Evolutionary conservation across 768 basidiomycete genomes (phyloP), one percentile per base, ranked within the genome.

Genomic region (Mycena olivaceomarginata): DNA sequence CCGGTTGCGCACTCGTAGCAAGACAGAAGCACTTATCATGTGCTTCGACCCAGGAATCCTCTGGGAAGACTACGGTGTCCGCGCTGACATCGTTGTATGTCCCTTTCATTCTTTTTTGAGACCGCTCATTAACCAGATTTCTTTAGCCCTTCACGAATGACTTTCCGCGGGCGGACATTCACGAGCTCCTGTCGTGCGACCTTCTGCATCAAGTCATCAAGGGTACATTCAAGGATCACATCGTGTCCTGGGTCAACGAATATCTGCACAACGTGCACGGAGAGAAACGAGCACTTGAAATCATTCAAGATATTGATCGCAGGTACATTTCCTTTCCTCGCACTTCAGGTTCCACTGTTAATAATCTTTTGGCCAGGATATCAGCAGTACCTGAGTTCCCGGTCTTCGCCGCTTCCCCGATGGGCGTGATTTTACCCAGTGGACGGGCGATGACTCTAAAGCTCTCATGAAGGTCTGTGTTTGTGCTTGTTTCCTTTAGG

Each of bases 371-470:
- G 31, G 31, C 5, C 18, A 81, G 82, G 18, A 77, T 83, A 31
- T 64, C 77, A 2, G 75, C 77, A 1, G 67, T 71, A 7, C 62
- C 77, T 5, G 48, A 72, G 39, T 87, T n/a, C 85, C 85, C 64
- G 22, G 67, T n/a, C 39, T 85, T 20, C 69, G 75, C 9, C 22
- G 72, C 5, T 84, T 85, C 72, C 81, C 82, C 6, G 64, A 83
- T 64, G 82, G 84, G 0, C 79, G 71, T 1, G 74, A 69, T 31
- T 84, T 84, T 64, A 70, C 80, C 31, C 83, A 85, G 60, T 86
- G 85, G 85, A 86, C 82, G 4, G 84, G 83, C 0, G 80, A 86
- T 57, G 82, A 85, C 53, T 86, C 82, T 3, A 86, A 86, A 70
- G 84, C 79, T 1, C 65, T 86, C 0, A 85, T 86, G 83, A 85